Percentiles rank a stretch among this genome's conserved stretches.
Evolutionary conservation across 768 basidiomycete species (phyloP).

Genomic region (Calocybe cyanea): DNA sequence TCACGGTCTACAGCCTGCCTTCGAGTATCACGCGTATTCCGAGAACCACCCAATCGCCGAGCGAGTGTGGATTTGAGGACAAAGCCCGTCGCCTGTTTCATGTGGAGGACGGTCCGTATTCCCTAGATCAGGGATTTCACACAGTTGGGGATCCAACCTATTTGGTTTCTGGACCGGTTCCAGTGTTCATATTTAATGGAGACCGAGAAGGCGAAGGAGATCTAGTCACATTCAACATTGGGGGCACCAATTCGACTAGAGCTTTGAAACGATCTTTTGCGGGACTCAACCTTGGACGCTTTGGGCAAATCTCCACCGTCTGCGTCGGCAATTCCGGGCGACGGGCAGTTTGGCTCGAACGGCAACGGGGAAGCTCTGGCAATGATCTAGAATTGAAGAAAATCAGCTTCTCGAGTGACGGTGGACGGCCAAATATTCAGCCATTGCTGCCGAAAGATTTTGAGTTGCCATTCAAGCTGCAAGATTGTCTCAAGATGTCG

Average conservation of each 20-base stretch:
- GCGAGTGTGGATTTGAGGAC: not conserved
- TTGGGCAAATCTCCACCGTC: conserved; percentile 15
- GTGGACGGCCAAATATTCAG: conserved; percentile 25
- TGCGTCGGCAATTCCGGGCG: conserved; percentile 40
- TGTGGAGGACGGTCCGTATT: conserved; percentile 5
- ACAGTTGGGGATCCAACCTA: conserved; percentile 17
- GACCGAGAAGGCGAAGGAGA: not conserved
- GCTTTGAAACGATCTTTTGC: too few relatives aligned
- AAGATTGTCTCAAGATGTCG: conserved; percentile 40
- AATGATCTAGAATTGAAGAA: conserved; percentile 49
- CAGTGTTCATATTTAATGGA: conserved; percentile 20
- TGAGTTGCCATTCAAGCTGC: conserved; percentile 48
- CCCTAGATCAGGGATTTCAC: conserved; percentile 15
- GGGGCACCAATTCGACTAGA: too few relatives aligned
- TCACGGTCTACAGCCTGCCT: conserved; percentile 29
- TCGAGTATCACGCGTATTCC: not conserved
- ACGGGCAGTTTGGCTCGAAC: conserved; percentile 51
- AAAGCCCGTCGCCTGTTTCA: not conserved
- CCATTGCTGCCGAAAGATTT: conserved; percentile 42
- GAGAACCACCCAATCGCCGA: not conserved
- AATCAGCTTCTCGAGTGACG: conserved; percentile 34
- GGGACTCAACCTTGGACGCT: not conserved
- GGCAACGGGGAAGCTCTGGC: conserved; percentile 35
- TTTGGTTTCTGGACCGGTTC: conserved; percentile 10
- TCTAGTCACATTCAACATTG: conserved; percentile 17